phyloP scores from a whole-genome alignment of 1,139 yeast species.

The Candida albicans region DNA sequence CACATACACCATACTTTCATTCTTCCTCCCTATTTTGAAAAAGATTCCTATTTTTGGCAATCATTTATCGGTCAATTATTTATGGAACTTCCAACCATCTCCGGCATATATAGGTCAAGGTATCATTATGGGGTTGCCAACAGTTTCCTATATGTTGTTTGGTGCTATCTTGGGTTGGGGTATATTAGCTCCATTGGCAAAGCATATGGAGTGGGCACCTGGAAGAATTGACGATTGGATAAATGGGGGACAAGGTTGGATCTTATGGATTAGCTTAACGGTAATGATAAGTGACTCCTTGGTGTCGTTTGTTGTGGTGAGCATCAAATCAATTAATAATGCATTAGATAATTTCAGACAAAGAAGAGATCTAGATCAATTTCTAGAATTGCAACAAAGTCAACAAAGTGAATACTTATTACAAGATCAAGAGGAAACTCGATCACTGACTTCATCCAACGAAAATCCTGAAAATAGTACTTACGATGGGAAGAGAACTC shows the following conservation, averaged over 20 bases:
- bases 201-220: constrained; percentile 77
- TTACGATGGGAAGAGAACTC: constrained; percentile 6
- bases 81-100: constrained; percentile 92
- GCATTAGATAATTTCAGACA: constrained; percentile 7
- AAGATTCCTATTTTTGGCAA: constrained; percentile 76
- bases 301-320: constrained; percentile 72
- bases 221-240: constrained; percentile 93
- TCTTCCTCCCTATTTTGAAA: constrained; percentile 69
- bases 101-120: constrained; percentile 99
- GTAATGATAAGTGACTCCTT: constrained; percentile 93
- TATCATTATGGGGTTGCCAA: constrained; percentile 92
- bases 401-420: constrained; percentile 8
- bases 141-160: constrained; percentile 86
- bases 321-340: constrained; percentile 40
- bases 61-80: constrained; percentile 59
- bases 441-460: constrained; percentile 14
- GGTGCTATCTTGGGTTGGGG: constrained; percentile 95
- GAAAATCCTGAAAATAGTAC: constrained; percentile 20
- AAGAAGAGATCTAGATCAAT: constrained; percentile 5
- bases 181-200: constrained; percentile 76
- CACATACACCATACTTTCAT: constrained; percentile 66
- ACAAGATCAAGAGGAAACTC: constrained; percentile 1
- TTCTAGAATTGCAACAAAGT: constrained; percentile 13
- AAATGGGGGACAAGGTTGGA: constrained; percentile 96
- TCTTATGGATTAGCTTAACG: constrained; percentile 88